A percentile compares a stretch with the other conserved stretches of the same genome.
Evolutionary conservation across 1,284 basidiomycete species (phyloP).

Genomic region (Tylopilus orsonianus): DNA sequence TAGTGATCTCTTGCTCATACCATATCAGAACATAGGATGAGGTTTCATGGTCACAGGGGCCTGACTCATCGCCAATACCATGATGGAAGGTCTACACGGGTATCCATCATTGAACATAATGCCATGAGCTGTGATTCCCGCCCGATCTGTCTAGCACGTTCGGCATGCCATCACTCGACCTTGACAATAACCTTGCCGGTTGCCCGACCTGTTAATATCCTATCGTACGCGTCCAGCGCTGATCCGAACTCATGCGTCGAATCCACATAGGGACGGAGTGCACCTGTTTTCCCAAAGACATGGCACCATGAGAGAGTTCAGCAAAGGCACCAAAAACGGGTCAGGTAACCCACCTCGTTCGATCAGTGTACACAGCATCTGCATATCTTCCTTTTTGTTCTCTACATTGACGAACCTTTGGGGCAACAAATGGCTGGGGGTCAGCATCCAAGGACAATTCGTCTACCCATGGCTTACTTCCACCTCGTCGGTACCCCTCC

Average conservation of each 20-base stretch:
- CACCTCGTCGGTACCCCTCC: slow-evolving; percentile 48
- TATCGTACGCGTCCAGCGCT: slow-evolving; percentile 57
- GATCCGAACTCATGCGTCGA: slow-evolving; percentile 59
- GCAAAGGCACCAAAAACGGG: too few species aligned
- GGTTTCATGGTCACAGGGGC: too few species aligned
- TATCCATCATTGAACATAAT: too few species aligned
- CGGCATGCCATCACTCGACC: slow-evolving; percentile 33
- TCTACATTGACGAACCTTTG: slow-evolving; percentile 9
- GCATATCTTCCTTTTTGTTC: slow-evolving; percentile 16
- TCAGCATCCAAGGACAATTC: background rate
- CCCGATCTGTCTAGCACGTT: background rate
- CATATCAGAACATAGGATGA: too few species aligned
- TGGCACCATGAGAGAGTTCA: too few species aligned
- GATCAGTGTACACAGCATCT: slow-evolving; percentile 14
- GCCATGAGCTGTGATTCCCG: too few species aligned
- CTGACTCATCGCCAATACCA: too few species aligned
- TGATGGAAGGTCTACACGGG: too few species aligned
- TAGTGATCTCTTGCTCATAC: too few species aligned
- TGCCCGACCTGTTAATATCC: slow-evolving; percentile 52
- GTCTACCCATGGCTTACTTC: slow-evolving; percentile 35
- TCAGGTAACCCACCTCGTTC: slow-evolving; percentile 22
- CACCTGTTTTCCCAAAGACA: slow-evolving; percentile 35
- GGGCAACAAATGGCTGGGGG: background rate
- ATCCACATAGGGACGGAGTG: slow-evolving; percentile 60
- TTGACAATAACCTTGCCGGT: slow-evolving; percentile 64